Conservation (phyloP, 352 stramenopile species). For the Globisporangium ultimum region DNA sequence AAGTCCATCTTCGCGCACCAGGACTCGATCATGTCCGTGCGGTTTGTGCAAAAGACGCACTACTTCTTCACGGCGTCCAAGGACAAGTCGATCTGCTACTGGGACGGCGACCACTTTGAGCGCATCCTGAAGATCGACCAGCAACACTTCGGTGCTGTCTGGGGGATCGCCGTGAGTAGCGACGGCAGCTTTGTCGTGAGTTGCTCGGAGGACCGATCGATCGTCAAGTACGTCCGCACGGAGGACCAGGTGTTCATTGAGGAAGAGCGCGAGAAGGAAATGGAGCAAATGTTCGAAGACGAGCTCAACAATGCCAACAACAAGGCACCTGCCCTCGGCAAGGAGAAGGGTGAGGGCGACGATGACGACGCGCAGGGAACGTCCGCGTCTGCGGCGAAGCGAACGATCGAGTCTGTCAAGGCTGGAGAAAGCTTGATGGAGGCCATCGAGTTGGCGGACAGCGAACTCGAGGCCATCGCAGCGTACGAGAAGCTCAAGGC, state of each 20-base stretch:
- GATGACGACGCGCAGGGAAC: conserved; percentile 32
- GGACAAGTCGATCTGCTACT: conserved; percentile 97
- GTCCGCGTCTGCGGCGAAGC: conserved; percentile 89
- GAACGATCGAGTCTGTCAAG: conserved; percentile 91
- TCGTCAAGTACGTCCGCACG: conserved; percentile 97
- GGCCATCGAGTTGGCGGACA: conserved; percentile 91
- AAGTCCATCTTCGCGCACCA: conserved; percentile 98
- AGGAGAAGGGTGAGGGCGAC: conserved; percentile 49
- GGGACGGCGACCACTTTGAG: conserved; percentile 98
- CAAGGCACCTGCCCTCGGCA: conserved; percentile 57
- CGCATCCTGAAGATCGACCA: conserved; percentile 79
- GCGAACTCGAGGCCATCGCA: conserved; percentile 86
- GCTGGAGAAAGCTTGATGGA: conserved; percentile 92
- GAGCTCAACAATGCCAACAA: conserved; percentile 84
- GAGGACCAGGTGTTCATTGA: conserved; percentile 97
- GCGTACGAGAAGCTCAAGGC: conserved; percentile 63
- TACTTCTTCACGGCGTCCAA: conserved; percentile 99
- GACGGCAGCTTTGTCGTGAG: conserved; percentile 95
- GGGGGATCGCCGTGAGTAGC: conserved; percentile 86
- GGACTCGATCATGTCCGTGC: conserved; percentile 96
- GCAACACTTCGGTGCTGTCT: conserved; percentile 83
- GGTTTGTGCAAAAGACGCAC: conserved; percentile 96
- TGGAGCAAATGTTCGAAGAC: conserved; percentile 95
- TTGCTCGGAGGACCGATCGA: conserved; percentile 95
- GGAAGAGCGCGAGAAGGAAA: conserved; percentile 95